These are phyloP conservation scores for Pichia californica DNA, from an alignment of 805 yeast genomes.

Conservation along the genomic window DNA sequence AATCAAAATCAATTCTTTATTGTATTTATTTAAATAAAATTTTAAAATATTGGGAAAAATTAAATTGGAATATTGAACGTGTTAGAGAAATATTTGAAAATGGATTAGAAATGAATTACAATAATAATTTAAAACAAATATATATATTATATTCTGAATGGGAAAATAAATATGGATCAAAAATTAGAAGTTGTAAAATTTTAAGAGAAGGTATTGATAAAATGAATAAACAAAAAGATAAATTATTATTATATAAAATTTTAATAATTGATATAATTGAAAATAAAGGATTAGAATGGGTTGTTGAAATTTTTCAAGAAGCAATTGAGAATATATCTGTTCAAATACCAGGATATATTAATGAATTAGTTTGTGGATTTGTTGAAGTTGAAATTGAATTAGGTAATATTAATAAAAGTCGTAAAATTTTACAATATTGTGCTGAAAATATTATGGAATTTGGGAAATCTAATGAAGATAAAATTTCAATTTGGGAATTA, in stretches of 20 bases:
- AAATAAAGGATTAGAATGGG: conserved; percentile 34
- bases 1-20: conserved; percentile 67
- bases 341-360: conserved; percentile 22
- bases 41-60: conserved; percentile 26
- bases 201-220: conserved; percentile 36
- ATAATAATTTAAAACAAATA: conserved; percentile 42
- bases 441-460: conserved; percentile 35
- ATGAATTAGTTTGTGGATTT: conserved; percentile 46
- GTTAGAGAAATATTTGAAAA: conserved; percentile 72
- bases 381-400: conserved; percentile 48
- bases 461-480: conserved; percentile 20
- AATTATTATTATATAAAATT: conserved; percentile 36
- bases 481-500: conserved; percentile 44
- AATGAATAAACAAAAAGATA: conserved; percentile 25
- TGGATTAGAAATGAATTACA: conserved; percentile 34
- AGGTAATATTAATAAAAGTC: conserved; percentile 52
- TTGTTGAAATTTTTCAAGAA: conserved; percentile 44
- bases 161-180: conserved; percentile 52
- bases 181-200: conserved; percentile 42
- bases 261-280: conserved; percentile 36
- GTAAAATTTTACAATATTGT: conserved; percentile 56
- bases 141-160: conserved; percentile 51
- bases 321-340: conserved; percentile 37
- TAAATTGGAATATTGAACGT: conserved; percentile 40
- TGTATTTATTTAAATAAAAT: conserved; percentile 54